Base-by-base conservation (phyloP, 306 rosid genomes). In the Boehmeria nivea region DNA sequence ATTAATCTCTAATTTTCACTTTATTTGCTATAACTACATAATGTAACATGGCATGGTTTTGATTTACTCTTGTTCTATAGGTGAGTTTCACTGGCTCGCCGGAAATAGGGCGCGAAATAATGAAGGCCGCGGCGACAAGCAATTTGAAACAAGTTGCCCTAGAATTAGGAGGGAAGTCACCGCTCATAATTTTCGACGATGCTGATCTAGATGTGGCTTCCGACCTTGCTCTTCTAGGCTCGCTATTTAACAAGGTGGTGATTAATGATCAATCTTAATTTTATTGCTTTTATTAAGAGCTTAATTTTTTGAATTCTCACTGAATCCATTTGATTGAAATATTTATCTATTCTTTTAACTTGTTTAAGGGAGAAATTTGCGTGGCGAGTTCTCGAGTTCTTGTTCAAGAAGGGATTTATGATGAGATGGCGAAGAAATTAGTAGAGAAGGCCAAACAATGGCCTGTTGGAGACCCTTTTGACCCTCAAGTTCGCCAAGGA, bases 161-260 rank as follows among this genome's bases (percentile, higher is more conserved):
- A 27, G 97, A 89, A 66, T 70, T 89, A 78, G 95, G 95, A 61
- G 97, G 95, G 57, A 89, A 89, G 64, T 89, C 97, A 28, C 97
- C 97, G 15, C 67, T 86, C n/a, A 0, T 89, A 14, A 64, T 89
- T 16, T 86, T 89, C 56, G 88, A 89, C 9, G 97, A 89, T 59
- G 97, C 94, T 54, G 88, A 86, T 70, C 24, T 81, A 1, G 60
- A 83, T 15, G 73, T 67, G 73, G 97, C 97, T 57, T 65, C 76
- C 17, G 81, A 72, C 1, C 88, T 89, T 57, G 95, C 97, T 37
- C 86, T 89, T 36, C n/a, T 69, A 0, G 97, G 94, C 18, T 46
- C 68, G 22, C 15, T 89, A 33, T 61, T 6, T 39, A 89, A 86
- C 61, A 89, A 89, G 95, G 97, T 88, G 8, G 8, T n/a, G n/a